Base-by-base conservation (phyloP, 805 yeast genomes). In the Millerozyma miso region DNA sequence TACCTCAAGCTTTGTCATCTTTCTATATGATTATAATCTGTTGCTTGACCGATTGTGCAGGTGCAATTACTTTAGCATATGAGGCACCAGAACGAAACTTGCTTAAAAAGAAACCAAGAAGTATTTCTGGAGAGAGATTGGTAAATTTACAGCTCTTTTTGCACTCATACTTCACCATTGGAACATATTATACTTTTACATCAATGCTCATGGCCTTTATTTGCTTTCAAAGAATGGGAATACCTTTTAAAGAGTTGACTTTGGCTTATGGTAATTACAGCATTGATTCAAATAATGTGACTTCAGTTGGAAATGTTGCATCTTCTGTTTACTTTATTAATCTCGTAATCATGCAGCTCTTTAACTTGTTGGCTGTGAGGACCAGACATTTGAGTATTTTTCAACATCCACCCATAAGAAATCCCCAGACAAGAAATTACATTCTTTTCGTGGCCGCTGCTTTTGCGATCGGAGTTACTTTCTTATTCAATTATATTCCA, bases 21-120 rank as follows among this genome's bases (percentile, higher is more conserved):
- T 73, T 75, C 55, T 56, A 60, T 43, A 76, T 76, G 80, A 74
- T 76, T 44, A 64, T 75, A n/a, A 73, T 76, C 40, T 69, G 71
- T 49, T 67, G 74, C 48, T 53, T 72, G 34, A 73, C 80, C 4
- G 80, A 76, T 48, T 69, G 76, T 55, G 34, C 60, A 20, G 72
- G 65, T 35, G 74, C 79, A 4, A 63, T 73, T 29, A 58, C 67
- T 4, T 53, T 75, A 46, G 72, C 74, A 29, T 71, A 67, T 53
- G 78, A 75, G 51, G 47, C 61, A 36, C 64, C 65, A 19, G 79
- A 75, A 50, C 59, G 55, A 34, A 71, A 74, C 47, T 55, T 75
- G 34, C 56, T 75, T 46, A 37, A 42, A 20, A 71, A 66, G 46
- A 59, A 60, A 43, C 79, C 79, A 18, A 60, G 79, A 51, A 59